Evolutionary conservation across 805 yeast genomes (phyloP).

Genomic region (Candida corydali): DNA sequence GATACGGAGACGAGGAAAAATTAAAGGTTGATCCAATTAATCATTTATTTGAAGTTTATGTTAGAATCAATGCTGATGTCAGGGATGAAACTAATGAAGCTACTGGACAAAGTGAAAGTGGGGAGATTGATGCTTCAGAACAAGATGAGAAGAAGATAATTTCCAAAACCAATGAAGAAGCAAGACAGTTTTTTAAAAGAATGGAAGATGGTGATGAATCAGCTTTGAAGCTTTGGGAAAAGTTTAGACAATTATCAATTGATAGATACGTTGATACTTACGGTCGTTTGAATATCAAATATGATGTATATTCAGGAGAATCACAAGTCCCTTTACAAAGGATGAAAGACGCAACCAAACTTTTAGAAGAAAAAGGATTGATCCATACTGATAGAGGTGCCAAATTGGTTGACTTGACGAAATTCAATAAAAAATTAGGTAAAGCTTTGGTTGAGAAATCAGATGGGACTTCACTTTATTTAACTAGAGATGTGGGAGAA

Average conservation of each 20-base stretch:
- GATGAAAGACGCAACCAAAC: constrained; percentile 62
- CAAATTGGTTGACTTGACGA: constrained; percentile 75
- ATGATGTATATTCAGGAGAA: constrained; percentile 91
- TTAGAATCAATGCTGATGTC: constrained; percentile 76
- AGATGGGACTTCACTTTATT: constrained; percentile 91
- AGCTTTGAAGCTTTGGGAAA: constrained; percentile 75
- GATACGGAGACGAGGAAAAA: constrained; percentile 75
- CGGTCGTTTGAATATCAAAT: constrained; percentile 84
- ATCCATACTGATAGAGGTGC: constrained; percentile 91
- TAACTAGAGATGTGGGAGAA: constrained; percentile 96
- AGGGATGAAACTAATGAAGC: constrained; percentile 54
- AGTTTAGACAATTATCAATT: constrained; percentile 88
- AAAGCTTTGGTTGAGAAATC: constrained; percentile 89
- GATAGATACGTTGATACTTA: constrained; percentile 82
- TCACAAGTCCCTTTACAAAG: constrained; percentile 79
- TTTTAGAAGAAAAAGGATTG: constrained; percentile 63
- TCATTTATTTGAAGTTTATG: constrained; percentile 93
- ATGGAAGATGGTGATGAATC: constrained; percentile 93
- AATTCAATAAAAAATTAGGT: constrained; percentile 86
- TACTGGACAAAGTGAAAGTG: constrained; percentile 11
- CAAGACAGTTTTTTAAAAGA: constrained; percentile 78
- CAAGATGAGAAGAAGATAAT: constrained; percentile 7
- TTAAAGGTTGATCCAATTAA: constrained; percentile 79
- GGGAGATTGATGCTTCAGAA: constrained; percentile 6
- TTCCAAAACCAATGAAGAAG: constrained; percentile 64